Conservation (phyloP, 192 early-diverging fungal genomes). For the Pilobolus umbonatus region DNA sequence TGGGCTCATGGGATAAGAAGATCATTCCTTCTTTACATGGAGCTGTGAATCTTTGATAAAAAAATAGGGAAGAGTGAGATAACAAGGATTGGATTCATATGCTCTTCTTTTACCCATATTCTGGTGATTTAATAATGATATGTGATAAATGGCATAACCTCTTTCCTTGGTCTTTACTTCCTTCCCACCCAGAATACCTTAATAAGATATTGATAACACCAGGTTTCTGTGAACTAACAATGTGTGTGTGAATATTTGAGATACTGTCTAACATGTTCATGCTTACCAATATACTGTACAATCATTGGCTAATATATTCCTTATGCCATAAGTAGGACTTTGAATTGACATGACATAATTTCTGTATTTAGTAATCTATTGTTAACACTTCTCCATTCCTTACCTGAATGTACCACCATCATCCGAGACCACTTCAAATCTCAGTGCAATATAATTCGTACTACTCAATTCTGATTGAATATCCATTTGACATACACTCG, state of each 20-base stretch:
- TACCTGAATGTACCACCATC: slow-evolving; percentile 18
- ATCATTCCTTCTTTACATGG: slow-evolving; percentile 54
- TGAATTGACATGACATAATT: neutral
- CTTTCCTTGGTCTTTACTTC: neutral
- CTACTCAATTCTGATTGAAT: neutral
- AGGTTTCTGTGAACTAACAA: slow-evolving; percentile 19
- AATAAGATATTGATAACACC: slow-evolving; percentile 30
- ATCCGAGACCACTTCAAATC: slow-evolving; percentile 4
- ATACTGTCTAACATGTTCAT: neutral
- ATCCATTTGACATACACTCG: neutral
- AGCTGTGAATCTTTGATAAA: slow-evolving; percentile 37
- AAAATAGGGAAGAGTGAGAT: too few relatives aligned
- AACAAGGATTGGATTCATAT: neutral
- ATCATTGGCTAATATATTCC: slow-evolving; percentile 16
- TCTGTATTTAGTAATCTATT: neutral
- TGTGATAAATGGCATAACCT: slow-evolving; percentile 40
- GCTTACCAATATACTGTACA: slow-evolving; percentile 14
- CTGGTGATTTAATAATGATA: slow-evolving; percentile 45
- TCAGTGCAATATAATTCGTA: slow-evolving; percentile 4
- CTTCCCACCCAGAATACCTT: neutral
- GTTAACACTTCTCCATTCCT: neutral
- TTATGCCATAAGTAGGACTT: slow-evolving; percentile 13
- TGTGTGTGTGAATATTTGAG: neutral
- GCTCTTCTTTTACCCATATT: slow-evolving; percentile 29
- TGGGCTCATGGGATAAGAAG: slow-evolving; percentile 48